Base-by-base conservation (phyloP, 306 rosid genomes). In the Gastrolobium bilobum region DNA sequence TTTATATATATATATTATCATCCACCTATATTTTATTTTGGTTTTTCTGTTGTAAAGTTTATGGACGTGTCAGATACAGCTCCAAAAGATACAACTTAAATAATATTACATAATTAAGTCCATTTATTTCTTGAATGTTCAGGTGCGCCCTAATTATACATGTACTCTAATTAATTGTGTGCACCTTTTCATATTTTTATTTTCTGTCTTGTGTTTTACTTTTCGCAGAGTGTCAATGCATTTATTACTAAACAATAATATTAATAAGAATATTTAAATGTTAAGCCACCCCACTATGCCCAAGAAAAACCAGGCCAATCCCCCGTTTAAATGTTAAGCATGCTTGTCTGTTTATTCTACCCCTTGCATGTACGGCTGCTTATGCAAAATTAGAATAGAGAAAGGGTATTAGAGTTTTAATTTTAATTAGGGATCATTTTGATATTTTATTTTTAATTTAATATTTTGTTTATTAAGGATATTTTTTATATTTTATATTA, bases 171-270 rank as follows among this genome's bases (percentile, higher is more conserved):
- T 70, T 51, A 58, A 72, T 57, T 77, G 79, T 53, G 46, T 37
- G 37, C 71, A 35, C 7, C 78, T 81, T 72, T 44, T 44, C 38
- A 71, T 71, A 13, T 31, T 67, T 37, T 48, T 34, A 29, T 62
- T 34, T 65, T 43, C 20, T 79, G 38, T 82, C 69, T 44, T 74
- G 14, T 68, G 63, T 74, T 66, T 79, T 71, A 71, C 79, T 78
- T 62, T 81, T 74, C 26, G 77, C 68, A 74, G 50, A 79, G 65
- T 64, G 86, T 75, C 79, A 70, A 79, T 82, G 79, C 76, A 65
- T 78, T 65, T 14, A 53, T 66, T 48, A 77, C 2, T 48, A 37
- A 63, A 46, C 10, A 56, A 50, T 38, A 10, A 48, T 37, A 51
- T 2, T 9, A 31, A 51, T n/a, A 47, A 68, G 2, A 75, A 68